Evolutionary conservation across 176 grass and related monocot species (phyloP).

Genomic region (Aegilops speltoides): DNA sequence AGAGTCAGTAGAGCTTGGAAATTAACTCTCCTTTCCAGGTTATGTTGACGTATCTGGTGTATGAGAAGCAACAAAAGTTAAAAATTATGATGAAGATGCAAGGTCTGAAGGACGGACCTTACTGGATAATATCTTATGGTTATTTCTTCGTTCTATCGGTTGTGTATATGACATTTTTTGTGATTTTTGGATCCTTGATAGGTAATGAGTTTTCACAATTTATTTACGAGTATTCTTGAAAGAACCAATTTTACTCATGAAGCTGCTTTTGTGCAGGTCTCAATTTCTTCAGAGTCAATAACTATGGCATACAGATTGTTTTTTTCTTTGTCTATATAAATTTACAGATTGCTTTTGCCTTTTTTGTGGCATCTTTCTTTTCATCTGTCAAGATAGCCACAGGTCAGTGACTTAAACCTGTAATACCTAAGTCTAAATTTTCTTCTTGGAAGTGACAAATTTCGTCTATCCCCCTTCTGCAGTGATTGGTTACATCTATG

Average conservation of each 20-base stretch:
- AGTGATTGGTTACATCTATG: constrained; percentile 72
- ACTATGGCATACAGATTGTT: constrained; percentile 50
- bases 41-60: constrained; percentile 61
- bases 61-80: constrained; percentile 72
- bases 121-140: constrained; percentile 67
- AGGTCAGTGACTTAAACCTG: constrained; percentile 45
- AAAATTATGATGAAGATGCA: constrained; percentile 77
- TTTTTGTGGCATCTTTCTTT: constrained; percentile 54
- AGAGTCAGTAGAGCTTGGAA: constrained; percentile 18
- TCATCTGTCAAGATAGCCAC: constrained; percentile 55
- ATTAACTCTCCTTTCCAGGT: constrained; percentile 37
- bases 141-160: constrained; percentile 59
- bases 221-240: background rate
- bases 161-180: constrained; percentile 49
- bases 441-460: background rate
- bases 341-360: constrained; percentile 67
- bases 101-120: constrained; percentile 56
- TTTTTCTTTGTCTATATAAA: constrained; percentile 64
- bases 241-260: background rate
- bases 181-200: constrained; percentile 59
- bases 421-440: constrained; percentile 1
- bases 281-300: constrained; percentile 57
- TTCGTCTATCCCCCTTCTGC: background rate
- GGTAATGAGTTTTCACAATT: constrained; percentile 9
- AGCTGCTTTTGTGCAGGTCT: constrained; percentile 45